Percentiles rank a stretch among this genome's conserved stretches.
Evolutionary conservation across 176 grass and related monocot species (phyloP).

Genomic region (Carex scoparia): DNA sequence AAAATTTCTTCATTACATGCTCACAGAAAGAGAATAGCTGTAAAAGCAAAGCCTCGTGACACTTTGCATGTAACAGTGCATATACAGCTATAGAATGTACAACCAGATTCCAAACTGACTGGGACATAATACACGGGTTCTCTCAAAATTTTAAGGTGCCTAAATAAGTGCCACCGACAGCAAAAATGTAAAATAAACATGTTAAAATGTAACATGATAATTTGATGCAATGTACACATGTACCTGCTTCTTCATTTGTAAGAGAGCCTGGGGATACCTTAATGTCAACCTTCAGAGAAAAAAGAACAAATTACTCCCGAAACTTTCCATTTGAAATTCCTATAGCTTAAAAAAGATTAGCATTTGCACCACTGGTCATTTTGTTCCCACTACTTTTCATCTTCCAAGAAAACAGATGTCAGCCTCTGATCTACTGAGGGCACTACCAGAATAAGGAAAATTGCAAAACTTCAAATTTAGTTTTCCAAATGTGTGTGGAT

Average conservation of each 20-base stretch:
- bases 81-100: background rate
- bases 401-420: background rate
- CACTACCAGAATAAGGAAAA: conserved; percentile 4
- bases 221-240: background rate
- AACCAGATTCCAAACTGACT: background rate
- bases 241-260: conserved; percentile 89
- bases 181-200: background rate
- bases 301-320: background rate
- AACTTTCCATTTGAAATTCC: background rate
- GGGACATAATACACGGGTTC: background rate
- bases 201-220: background rate
- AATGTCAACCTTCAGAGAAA: conserved; percentile 68
- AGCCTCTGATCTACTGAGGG: background rate
- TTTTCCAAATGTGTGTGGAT: background rate
- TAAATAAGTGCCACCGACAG: background rate
- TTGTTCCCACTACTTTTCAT: background rate
- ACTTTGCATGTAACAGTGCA: background rate
- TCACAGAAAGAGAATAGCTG: background rate
- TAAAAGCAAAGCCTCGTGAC: background rate
- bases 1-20: background rate
- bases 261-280: conserved; percentile 87
- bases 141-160: background rate
- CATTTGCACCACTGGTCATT: background rate
- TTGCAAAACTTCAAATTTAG: background rate
- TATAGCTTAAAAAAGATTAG: background rate